A percentile compares a stretch with the other conserved stretches of the same genome.
Evolutionary conservation across 345 rosid species (phyloP).

Genomic region (Brassica rapa): DNA sequence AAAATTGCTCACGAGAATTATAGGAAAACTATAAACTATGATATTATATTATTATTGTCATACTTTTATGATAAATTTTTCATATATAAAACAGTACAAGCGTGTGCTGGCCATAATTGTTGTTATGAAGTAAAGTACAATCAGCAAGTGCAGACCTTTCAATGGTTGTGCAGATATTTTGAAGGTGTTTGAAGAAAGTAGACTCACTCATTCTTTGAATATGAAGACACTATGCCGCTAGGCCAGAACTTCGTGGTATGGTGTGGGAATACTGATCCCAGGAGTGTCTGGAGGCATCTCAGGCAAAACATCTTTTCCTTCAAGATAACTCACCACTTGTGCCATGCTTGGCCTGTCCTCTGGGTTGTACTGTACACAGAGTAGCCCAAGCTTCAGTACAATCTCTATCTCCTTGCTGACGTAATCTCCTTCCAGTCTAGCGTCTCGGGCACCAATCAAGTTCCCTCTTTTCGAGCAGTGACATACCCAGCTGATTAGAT

Average conservation of each 20-base stretch:
- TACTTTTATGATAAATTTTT: too few relatives aligned
- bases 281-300: slow-evolving; percentile 44
- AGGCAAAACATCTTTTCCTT: slow-evolving; percentile 51
- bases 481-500: slow-evolving; percentile 85
- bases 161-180: neutral
- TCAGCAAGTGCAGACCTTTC: too few relatives aligned
- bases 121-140: too few relatives aligned
- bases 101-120: too few relatives aligned
- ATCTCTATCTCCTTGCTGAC: slow-evolving; percentile 49
- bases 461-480: slow-evolving; percentile 56
- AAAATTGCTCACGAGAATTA: too few relatives aligned
- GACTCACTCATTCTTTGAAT: neutral
- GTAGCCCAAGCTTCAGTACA: slow-evolving; percentile 68
- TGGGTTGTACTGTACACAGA: slow-evolving; percentile 62
- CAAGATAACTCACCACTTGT: slow-evolving; percentile 65
- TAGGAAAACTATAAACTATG: too few relatives aligned
- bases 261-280: slow-evolving; percentile 39
- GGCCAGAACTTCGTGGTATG: slow-evolving; percentile 39
- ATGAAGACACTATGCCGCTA: slow-evolving; percentile 1
- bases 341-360: slow-evolving; percentile 65
- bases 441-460: slow-evolving; percentile 61
- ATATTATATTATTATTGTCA: too few relatives aligned
- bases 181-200: neutral
- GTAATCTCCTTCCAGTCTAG: slow-evolving; percentile 50
- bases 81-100: too few relatives aligned